Percentiles rank a stretch among this genome's conserved stretches.
These are phyloP conservation scores for Mycena rosella DNA, from an alignment of 768 basidiomycete species.

Conservation along the genomic window DNA sequence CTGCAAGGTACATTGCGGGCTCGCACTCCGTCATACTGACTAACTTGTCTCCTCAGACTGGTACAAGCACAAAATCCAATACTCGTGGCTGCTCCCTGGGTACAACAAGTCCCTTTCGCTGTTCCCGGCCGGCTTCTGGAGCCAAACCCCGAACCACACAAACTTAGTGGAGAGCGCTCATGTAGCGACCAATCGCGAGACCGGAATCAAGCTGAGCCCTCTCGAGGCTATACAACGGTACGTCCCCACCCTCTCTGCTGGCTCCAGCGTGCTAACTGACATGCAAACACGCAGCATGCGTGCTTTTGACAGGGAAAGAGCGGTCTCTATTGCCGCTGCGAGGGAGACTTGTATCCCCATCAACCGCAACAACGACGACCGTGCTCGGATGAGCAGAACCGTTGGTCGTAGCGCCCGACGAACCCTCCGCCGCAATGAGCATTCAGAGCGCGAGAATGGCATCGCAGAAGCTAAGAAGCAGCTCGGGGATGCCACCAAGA, in stretches of 20 bases:
- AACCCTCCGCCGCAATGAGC: neutral
- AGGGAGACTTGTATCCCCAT: neutral
- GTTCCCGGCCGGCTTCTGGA: conserved; percentile 2
- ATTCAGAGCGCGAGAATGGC: neutral
- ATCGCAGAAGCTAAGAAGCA: neutral
- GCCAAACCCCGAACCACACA: conserved; percentile 5
- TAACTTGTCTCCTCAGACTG: neutral
- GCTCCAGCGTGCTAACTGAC: too few relatives aligned
- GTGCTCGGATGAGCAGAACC: neutral
- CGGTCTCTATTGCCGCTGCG: neutral
- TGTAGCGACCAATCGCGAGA: conserved; percentile 9
- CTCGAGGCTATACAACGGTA: neutral
- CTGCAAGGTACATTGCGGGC: neutral
- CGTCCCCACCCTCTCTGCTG: neutral
- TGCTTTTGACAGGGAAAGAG: neutral
- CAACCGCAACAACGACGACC: conserved; percentile 6
- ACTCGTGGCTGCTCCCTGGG: conserved; percentile 7
- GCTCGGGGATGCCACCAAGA: neutral
- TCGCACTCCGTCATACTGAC: neutral
- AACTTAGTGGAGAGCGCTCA: too few relatives aligned
- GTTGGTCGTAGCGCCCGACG: neutral
- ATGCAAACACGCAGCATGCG: neutral
- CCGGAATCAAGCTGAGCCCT: neutral
- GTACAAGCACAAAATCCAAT: conserved; percentile 9
- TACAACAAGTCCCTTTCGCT: conserved; percentile 9